Base-by-base conservation (phyloP, 495 filamentous ascomycete species). In the Haplographium delicatum region DNA sequence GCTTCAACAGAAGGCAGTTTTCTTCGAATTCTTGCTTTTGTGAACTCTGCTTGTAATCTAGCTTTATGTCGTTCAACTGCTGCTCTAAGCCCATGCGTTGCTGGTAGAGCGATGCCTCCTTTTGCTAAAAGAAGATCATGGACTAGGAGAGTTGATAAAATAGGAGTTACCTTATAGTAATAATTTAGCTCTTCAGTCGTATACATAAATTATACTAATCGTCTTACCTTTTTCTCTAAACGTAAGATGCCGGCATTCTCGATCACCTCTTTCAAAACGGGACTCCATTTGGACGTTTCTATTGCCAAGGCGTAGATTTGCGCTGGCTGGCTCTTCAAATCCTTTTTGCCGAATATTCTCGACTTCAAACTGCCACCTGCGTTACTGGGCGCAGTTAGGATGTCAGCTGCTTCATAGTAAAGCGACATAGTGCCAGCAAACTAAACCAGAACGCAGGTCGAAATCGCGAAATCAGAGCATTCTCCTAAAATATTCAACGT, bases 241-340 rank as follows among this genome's bases (percentile, higher is more conserved):
- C 72, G 71, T 11, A 94, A 68, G 4, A 95, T 68, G 19, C 80
- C 81, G 2, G 89, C 74, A 27, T 73, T 77, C 44, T 91, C 88
- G 62, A 98, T 81, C 3, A 96, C 84, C 50, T 94, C 89, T 44
- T 88, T 86, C 11, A 98, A 69, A 2, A 96, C 72, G 18, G 74
- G 62, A 52, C 88, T 88, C 88, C 94, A 95, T 84, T 95, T 96
- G 37, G 86, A 79, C 1, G 88, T 82, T 62, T 96, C 90, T 25
- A 81, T 79, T 30, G 85, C 81, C 5, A 98, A 68, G 2, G 93
- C 93, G 60, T 91, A 96, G 38, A 97, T 67, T 55, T 93, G 86
- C 16, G 85, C 84, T 0, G 85, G 88, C 0, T 80, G 75, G 1
- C 87, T 89, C 52, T 89, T 91, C 15, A 86, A 65, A 18, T 73